phyloP scores from a whole-genome alignment of 208 protist genomes.

The Balamuthia mandrillaris region DNA sequence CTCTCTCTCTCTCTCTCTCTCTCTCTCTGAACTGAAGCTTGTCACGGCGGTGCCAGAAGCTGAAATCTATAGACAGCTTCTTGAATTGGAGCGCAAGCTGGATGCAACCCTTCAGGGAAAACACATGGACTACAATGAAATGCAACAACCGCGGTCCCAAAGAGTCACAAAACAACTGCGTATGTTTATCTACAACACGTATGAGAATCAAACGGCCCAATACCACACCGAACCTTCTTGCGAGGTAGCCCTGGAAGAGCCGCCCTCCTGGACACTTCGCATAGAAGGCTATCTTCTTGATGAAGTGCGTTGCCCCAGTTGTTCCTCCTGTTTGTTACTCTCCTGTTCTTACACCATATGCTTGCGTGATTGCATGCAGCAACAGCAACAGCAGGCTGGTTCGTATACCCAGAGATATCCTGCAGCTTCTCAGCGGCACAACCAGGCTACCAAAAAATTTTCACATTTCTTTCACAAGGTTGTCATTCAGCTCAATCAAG shows the following conservation, averaged over 20 bases:
- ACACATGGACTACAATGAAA: constrained; percentile 14
- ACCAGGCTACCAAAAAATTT: constrained; percentile 10
- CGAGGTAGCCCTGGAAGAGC: neutral
- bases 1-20: too few relatives aligned
- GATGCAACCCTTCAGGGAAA: constrained; percentile 9
- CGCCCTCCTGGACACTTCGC: constrained; percentile 9
- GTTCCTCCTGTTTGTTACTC: neutral
- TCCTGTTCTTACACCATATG: neutral
- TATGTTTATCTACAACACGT: constrained; percentile 35
- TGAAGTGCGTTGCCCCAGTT: too few relatives aligned
- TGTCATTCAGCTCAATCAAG: neutral
- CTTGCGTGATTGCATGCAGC: neutral
- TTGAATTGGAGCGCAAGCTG: constrained; percentile 3
- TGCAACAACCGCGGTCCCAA: neutral
- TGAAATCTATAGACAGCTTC: neutral
- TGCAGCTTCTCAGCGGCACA: constrained; percentile 10
- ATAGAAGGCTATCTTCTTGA: constrained; percentile 19
- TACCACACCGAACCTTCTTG: neutral
- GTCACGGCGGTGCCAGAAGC: constrained; percentile 16
- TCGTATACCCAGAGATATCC: too few relatives aligned
- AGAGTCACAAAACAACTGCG: neutral
- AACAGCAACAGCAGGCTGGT: too few relatives aligned
- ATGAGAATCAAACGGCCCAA: constrained; percentile 16
- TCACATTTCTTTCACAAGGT: constrained; percentile 23
- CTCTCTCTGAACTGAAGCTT: too few relatives aligned